A percentile compares a stretch with the other conserved stretches of the same genome.
These are phyloP conservation scores for Primulina eburnea DNA, from an alignment of 257 asterid species.

Conservation along the genomic window DNA sequence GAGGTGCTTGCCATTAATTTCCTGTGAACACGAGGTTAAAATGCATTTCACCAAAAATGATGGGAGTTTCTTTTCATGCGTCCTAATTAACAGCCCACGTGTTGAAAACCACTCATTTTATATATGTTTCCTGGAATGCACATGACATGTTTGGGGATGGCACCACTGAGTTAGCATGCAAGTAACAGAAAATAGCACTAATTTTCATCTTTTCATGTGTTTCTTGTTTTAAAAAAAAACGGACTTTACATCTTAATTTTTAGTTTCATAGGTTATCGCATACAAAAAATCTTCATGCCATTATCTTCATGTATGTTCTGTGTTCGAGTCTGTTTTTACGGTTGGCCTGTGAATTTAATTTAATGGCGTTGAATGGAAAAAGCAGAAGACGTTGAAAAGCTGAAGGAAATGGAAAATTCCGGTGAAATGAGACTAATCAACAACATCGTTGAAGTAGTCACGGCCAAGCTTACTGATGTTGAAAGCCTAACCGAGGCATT, in stretches of 20 bases:
- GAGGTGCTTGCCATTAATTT: too few species aligned
- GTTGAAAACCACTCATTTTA: neutral
- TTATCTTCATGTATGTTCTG: neutral
- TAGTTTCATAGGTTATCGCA: neutral
- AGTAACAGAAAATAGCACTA: neutral
- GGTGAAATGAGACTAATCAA: conserved; percentile 67
- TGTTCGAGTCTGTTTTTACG: neutral
- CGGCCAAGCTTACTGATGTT: conserved; percentile 56
- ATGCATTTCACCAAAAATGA: neutral
- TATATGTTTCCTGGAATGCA: neutral
- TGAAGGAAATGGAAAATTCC: conserved; percentile 75
- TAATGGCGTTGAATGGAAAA: conserved; percentile 1
- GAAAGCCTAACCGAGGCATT: conserved; percentile 63
- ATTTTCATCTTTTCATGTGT: neutral
- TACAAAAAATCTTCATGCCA: neutral
- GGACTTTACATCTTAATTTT: neutral
- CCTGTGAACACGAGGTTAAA: neutral
- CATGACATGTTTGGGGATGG: neutral
- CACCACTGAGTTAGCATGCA: neutral
- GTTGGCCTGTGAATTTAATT: neutral
- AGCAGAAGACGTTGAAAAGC: conserved; percentile 84
- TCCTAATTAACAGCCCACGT: conserved; percentile 1
- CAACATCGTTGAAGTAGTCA: conserved; percentile 56
- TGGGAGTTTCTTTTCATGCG: conserved; percentile 1
- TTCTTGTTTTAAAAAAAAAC: too few species aligned